phyloP scores from a whole-genome alignment of 139 green algal species.

The Bryopsis sp. region DNA sequence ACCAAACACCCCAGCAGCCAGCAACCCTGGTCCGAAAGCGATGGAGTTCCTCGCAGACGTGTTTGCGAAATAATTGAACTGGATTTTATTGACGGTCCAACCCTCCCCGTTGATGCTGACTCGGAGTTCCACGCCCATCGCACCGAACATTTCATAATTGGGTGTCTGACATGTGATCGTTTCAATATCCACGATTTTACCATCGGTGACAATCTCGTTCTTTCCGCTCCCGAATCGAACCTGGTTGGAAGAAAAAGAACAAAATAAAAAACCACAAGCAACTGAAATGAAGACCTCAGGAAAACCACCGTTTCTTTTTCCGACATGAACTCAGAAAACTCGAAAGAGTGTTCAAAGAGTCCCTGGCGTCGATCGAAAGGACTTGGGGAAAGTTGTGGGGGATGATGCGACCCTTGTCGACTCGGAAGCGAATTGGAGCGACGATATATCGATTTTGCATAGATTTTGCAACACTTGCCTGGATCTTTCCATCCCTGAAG shows the following conservation, averaged over 20 bases:
- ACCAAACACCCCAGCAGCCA: slow-evolving; percentile 41
- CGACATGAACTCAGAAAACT: too few relatives aligned
- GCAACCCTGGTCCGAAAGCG: slow-evolving; percentile 69
- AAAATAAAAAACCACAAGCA: slow-evolving; percentile 2
- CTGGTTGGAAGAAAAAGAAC: not conserved
- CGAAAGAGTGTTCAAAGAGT: too few relatives aligned
- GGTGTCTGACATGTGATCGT: slow-evolving; percentile 62
- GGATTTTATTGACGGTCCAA: slow-evolving; percentile 83
- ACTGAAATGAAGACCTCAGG: too few relatives aligned
- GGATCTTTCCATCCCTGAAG: slow-evolving; percentile 67
- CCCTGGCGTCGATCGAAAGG: too few relatives aligned
- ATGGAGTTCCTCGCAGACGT: slow-evolving; percentile 66
- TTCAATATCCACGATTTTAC: slow-evolving; percentile 46
- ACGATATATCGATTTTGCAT: too few relatives aligned
- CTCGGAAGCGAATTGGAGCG: too few relatives aligned
- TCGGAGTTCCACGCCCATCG: slow-evolving; percentile 53
- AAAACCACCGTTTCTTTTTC: too few relatives aligned
- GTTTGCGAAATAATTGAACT: slow-evolving; percentile 81
- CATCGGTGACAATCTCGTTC: slow-evolving; percentile 56
- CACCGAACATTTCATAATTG: slow-evolving; percentile 72
- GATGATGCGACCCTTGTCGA: too few relatives aligned
- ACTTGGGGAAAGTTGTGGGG: too few relatives aligned
- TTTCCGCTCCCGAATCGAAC: slow-evolving; percentile 34
- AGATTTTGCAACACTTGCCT: slow-evolving; percentile 44
- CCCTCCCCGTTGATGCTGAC: slow-evolving; percentile 58